Base-by-base conservation (phyloP, 352 stramenopile genomes). In the Nothophytophthora sp. region DNA sequence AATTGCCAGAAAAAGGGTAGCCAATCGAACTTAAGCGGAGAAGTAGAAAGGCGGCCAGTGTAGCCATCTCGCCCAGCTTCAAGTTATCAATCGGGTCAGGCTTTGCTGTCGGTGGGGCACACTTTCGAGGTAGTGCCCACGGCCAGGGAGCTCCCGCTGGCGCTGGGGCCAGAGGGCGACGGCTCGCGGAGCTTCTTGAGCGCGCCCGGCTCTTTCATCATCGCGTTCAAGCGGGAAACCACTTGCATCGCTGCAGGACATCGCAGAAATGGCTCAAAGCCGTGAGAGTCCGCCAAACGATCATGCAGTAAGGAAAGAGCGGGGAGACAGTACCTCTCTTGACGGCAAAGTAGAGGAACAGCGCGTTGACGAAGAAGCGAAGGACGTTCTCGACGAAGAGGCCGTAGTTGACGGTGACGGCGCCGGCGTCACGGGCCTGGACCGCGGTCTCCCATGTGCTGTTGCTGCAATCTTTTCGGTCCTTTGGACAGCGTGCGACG, bases 301-400 rank as follows among this genome's bases (percentile, higher is more conserved):
- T 19, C 18, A 23, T 12, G 29, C 16, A 28, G 16, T 12, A 16
- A 18, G 12, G 16, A 27, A n/a, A 8, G 28, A 24, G 19, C 46
- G 46, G 42, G 15, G 25, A 10, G 24, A 9, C 46, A 56, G 32
- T 40, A 79, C 72, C 71, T 68, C 79, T 79, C 53, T 86, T 86
- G 43, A 86, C 71, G 34, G 71, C 72, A 35, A 86, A 61, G 63
- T 80, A 86, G 28, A 86, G 69, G 38, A 86, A 83, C 19, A 86
- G 50, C 15, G 75, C 69, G 45, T 83, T 78, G 51, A 77, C 76
- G 56, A 86, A 55, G 42, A 86, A 86, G 57, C 80, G 80, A 60
- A 84, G 43, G 35, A 83, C 50, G 57, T 86, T 86, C 42, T 86
- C 72, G 3, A 67, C 30, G 51, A 86, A 86, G 19, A 76, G 64